Conservation (phyloP, 345 rosid genomes). For the Arabidopsis thaliana region DNA sequence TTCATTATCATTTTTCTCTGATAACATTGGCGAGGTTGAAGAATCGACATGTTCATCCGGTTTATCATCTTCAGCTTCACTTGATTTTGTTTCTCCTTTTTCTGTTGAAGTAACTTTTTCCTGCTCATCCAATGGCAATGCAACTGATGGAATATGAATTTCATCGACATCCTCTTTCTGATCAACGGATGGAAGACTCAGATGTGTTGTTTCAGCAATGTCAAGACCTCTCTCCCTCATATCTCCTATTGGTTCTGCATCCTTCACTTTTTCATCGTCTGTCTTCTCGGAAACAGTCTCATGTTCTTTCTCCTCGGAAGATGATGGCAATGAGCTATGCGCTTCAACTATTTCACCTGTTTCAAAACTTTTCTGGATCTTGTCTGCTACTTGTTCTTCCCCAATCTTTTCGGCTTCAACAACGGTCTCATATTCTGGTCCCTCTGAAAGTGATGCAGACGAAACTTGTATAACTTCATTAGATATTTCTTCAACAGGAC, state of each 20-base stretch:
- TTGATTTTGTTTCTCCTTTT: conserved; percentile 18
- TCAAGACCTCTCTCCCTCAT: conserved; percentile 4
- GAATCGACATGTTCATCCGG: not conserved
- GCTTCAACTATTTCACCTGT: conserved; percentile 15
- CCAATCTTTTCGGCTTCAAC: conserved; percentile 8
- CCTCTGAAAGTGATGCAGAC: conserved; percentile 11
- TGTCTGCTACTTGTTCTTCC: conserved; percentile 32
- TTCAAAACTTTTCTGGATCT: conserved; percentile 15
- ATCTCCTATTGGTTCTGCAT: conserved; percentile 9
- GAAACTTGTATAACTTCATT: conserved; percentile 18
- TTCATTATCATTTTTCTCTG: conserved; percentile 8
- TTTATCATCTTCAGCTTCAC: conserved; percentile 18
- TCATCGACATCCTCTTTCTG: not conserved
- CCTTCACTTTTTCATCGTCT: conserved; percentile 8
- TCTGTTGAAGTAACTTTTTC: not conserved
- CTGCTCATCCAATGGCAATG: conserved; percentile 3
- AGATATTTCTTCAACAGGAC: conserved; percentile 8
- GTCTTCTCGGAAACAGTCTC: not conserved
- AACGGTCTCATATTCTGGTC: conserved; percentile 1
- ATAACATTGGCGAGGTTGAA: not conserved
- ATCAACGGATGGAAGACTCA: conserved; percentile 3
- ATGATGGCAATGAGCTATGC: conserved; percentile 17
- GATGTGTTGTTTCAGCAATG: conserved; percentile 9
- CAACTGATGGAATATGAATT: not conserved
- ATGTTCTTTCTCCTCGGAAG: conserved; percentile 16